phyloP scores from a whole-genome alignment of 1,284 basidiomycete genomes.

The Chondrostereum purpureum region DNA sequence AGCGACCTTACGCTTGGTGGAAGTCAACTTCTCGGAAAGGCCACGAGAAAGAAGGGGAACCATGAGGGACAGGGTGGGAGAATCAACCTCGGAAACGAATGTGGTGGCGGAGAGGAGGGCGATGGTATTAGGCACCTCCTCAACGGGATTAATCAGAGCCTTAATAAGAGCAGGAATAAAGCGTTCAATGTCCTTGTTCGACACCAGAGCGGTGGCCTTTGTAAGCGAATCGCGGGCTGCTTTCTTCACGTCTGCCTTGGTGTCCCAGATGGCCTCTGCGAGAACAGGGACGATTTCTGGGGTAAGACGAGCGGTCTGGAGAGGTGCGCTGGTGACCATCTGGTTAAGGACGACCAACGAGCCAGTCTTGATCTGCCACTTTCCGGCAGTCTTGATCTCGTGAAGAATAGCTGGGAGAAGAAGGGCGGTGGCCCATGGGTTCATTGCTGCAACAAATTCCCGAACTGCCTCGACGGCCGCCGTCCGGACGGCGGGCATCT shows the following conservation, averaged over 20 bases:
- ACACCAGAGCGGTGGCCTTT: conserved; percentile 88
- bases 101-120: conserved; percentile 97
- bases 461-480: conserved; percentile 84
- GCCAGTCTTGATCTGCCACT: conserved; percentile 99
- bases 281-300: conserved; percentile 96
- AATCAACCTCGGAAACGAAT: conserved; percentile 99
- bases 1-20: conserved; percentile 95
- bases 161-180: conserved; percentile 98
- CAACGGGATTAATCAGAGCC: conserved; percentile 97
- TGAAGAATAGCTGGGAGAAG: conserved; percentile 88
- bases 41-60: conserved; percentile 96
- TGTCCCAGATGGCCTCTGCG: conserved; percentile 97
- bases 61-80: conserved; percentile 98
- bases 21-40: conserved; percentile 90
- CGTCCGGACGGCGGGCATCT: conserved; percentile 80
- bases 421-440: conserved; percentile 83
- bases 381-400: conserved; percentile 94
- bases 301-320: conserved; percentile 86
- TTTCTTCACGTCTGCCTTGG: conserved; percentile 99
- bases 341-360: conserved; percentile 83
- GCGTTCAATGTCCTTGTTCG: conserved; percentile 99
- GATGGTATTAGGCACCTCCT: conserved; percentile 97
- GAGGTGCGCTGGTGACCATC: conserved; percentile 80
- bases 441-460: conserved; percentile 77
- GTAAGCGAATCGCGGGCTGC: conserved; percentile 92